Percentiles rank a stretch among this genome's conserved stretches.
Conservation (phyloP, 2,329 filamentous ascomycete genomes). For the Rhytidhysteron rufulum region DNA sequence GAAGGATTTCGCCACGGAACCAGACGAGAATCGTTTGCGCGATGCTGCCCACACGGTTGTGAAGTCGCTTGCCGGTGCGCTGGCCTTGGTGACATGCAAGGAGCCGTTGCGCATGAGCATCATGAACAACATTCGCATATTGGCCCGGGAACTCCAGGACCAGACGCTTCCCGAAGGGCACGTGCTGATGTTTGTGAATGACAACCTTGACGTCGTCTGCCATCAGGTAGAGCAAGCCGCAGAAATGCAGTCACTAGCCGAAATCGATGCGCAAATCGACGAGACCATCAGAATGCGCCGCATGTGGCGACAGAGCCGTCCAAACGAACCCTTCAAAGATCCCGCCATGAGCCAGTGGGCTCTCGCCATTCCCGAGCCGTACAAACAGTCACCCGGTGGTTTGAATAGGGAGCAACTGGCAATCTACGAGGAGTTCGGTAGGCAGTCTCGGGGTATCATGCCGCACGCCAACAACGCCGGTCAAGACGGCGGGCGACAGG, state of each 20-base stretch:
- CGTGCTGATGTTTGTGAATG: slow-evolving; percentile 98
- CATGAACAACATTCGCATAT: slow-evolving; percentile 92
- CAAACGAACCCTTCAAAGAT: slow-evolving; percentile 82
- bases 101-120: slow-evolving; percentile 95
- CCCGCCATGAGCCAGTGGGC: slow-evolving; percentile 83
- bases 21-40: slow-evolving; percentile 81
- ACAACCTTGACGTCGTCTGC: slow-evolving; percentile 91
- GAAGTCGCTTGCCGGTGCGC: slow-evolving; percentile 85
- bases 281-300: slow-evolving; percentile 73
- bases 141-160: slow-evolving; percentile 61
- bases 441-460: slow-evolving; percentile 68
- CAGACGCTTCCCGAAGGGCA: slow-evolving; percentile 86
- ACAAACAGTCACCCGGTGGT: slow-evolving; percentile 76
- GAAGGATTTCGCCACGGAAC: slow-evolving; percentile 94
- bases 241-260: slow-evolving; percentile 85
- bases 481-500: slow-evolving; percentile 56
- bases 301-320: slow-evolving; percentile 68
- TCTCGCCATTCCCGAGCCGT: slow-evolving; percentile 89
- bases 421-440: slow-evolving; percentile 94
- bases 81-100: slow-evolving; percentile 97
- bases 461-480: slow-evolving; percentile 54
- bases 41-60: slow-evolving; percentile 90
- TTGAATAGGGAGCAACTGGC: slow-evolving; percentile 89
- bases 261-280: slow-evolving; percentile 93
- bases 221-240: slow-evolving; percentile 93